Conservation (phyloP, 1,284 basidiomycete species). For the Paramarasmius palmivorus region DNA sequence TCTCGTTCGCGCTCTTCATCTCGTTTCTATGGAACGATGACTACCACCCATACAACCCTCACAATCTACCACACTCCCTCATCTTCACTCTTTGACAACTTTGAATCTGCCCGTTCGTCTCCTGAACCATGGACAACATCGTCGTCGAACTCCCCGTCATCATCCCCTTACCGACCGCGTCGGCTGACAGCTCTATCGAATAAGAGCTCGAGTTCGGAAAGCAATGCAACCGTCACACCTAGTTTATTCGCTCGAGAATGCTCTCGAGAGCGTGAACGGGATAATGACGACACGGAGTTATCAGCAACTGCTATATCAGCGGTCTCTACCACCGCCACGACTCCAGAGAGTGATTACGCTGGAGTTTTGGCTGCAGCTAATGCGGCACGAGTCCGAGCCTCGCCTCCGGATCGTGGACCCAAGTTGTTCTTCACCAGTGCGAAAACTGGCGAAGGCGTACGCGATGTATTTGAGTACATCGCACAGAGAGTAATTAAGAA, state of each 20-base stretch:
- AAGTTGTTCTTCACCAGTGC: constrained; percentile 73
- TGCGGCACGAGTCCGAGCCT: constrained; percentile 20
- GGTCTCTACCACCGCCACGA: constrained; percentile 2
- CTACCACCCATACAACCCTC: constrained; percentile 52
- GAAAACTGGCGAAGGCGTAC: constrained; percentile 70
- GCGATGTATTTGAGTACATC: constrained; percentile 70
- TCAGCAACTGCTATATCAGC: constrained; percentile 1
- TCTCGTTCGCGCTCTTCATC: constrained; percentile 43
- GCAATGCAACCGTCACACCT: constrained; percentile 61
- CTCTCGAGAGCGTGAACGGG: constrained; percentile 29
- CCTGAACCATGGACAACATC: constrained; percentile 43
- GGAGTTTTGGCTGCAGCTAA: background rate
- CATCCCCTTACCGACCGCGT: constrained; percentile 25
- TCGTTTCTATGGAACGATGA: constrained; percentile 38
- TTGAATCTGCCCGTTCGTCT: constrained; percentile 58
- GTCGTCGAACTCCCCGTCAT: constrained; percentile 23
- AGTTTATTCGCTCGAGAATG: constrained; percentile 53
- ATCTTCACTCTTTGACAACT: constrained; percentile 60
- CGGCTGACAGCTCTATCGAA: constrained; percentile 45
- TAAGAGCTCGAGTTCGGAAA: constrained; percentile 45
- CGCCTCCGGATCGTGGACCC: constrained; percentile 49
- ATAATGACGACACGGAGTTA: constrained; percentile 14
- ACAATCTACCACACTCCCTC: constrained; percentile 74
- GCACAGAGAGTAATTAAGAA: constrained; percentile 54
- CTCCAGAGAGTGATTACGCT: background rate